Percentiles rank a stretch among this genome's conserved stretches.
Evolutionary conservation across 805 yeast species (phyloP).

Genomic region (Candida ficus): DNA sequence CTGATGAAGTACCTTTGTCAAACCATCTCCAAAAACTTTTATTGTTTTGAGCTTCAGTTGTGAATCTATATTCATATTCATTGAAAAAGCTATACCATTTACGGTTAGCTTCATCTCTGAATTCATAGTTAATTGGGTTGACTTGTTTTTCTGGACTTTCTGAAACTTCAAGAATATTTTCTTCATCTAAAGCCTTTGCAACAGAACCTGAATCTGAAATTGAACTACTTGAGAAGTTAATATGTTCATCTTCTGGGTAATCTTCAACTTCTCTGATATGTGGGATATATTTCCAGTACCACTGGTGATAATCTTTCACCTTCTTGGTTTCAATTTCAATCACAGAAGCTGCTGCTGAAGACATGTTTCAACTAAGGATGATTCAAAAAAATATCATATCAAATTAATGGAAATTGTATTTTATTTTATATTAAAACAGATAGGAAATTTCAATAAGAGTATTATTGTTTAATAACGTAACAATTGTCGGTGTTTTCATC

Average conservation of each 20-base stretch:
- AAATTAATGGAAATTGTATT: no score
- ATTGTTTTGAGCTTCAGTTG: constrained; percentile 26
- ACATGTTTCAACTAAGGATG: no score
- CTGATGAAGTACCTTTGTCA: constrained; percentile 41
- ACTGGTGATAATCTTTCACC: no score
- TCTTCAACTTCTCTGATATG: constrained; percentile 6
- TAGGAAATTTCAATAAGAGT: no score
- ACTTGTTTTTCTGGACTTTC: neutral
- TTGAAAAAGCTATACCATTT: constrained; percentile 45
- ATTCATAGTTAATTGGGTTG: constrained; percentile 18
- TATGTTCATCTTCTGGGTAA: neutral
- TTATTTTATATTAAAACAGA: no score
- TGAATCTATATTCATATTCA: constrained; percentile 54
- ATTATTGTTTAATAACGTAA: no score
- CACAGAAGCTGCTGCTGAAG: no score
- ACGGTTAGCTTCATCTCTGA: constrained; percentile 35
- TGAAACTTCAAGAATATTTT: neutral
- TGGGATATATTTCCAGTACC: constrained; percentile 8
- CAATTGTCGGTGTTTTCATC: no score
- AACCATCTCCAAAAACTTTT: constrained; percentile 54
- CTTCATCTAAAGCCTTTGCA: neutral
- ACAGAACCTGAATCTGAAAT: no score
- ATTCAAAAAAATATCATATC: no score
- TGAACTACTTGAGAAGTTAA: no score
- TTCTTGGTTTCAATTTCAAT: no score